Conservation (phyloP, 345 rosid species). For the Hypericum perforatum region DNA sequence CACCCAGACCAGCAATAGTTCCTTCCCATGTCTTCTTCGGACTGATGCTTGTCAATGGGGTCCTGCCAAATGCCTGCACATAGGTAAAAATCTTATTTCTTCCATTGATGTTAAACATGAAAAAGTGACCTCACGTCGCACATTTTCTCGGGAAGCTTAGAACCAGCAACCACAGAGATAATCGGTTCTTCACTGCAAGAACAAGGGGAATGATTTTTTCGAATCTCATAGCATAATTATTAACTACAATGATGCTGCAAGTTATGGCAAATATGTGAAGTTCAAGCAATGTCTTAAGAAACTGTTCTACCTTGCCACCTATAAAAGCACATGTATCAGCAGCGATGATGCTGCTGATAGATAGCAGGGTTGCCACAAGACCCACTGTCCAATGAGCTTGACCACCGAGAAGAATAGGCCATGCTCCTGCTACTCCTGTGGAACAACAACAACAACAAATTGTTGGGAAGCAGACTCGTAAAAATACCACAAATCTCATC, state of each 20-base stretch:
- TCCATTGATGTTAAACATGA: too few species aligned
- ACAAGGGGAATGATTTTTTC: too few species aligned
- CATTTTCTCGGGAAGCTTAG: too few species aligned
- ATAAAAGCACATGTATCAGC: conserved; percentile 86
- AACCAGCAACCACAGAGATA: too few species aligned
- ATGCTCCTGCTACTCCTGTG: conserved; percentile 53
- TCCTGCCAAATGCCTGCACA: conserved; percentile 75
- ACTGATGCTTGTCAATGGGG: conserved; percentile 68
- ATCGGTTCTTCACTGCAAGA: too few species aligned
- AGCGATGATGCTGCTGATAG: conserved; percentile 75
- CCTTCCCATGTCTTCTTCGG: conserved; percentile 99
- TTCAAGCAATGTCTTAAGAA: not conserved
- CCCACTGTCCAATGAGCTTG: conserved; percentile 94
- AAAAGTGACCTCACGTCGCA: too few species aligned
- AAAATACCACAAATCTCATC: not conserved
- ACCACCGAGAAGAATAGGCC: conserved; percentile 80
- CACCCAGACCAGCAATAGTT: conserved; percentile 63
- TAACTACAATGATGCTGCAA: too few species aligned
- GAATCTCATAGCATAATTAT: too few species aligned
- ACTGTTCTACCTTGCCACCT: conserved; percentile 68
- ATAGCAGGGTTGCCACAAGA: conserved; percentile 76
- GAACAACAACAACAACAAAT: conserved; percentile 21
- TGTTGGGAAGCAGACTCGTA: too few species aligned
- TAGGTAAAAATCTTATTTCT: conserved; percentile 8
- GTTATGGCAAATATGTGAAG: not conserved